phyloP scores from a whole-genome alignment of 2,329 filamentous ascomycete species.

The Apiospora malaysiana region DNA sequence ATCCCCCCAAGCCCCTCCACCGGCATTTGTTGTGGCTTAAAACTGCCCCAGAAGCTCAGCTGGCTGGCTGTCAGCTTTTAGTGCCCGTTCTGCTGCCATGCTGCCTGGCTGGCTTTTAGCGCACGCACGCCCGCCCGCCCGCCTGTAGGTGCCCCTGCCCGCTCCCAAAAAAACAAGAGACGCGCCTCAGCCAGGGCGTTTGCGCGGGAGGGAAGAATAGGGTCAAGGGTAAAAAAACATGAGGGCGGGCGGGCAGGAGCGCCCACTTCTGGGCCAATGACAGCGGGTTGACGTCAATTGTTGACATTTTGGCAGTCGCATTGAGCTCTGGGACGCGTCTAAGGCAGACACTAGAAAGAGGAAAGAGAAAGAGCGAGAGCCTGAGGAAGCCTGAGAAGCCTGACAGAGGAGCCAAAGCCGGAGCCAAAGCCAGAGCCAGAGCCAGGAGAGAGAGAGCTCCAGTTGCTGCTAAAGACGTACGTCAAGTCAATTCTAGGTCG shows the following conservation, averaged over 20 bases:
- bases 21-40: slow-evolving; percentile 1
- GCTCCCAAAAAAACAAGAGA: background rate
- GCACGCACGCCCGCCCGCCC: background rate
- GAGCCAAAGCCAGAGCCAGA: background rate
- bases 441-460: background rate
- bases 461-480: background rate
- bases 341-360: too few relatives aligned
- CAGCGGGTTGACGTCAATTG: slow-evolving; percentile 23
- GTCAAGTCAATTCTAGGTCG: background rate
- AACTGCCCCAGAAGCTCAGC: background rate
- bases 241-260: background rate
- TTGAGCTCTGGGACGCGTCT: slow-evolving; percentile 1
- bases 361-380: too few relatives aligned
- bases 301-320: slow-evolving; percentile 22
- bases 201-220: background rate
- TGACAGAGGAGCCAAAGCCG: background rate
- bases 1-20: background rate
- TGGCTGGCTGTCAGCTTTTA: slow-evolving; percentile 6
- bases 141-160: background rate
- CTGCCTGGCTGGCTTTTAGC: background rate
- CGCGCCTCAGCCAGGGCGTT: background rate
- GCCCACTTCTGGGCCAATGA: background rate
- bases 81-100: background rate
- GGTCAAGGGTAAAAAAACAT: background rate
- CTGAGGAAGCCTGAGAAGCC: too few relatives aligned